These are phyloP conservation scores for Colletotrichum eremochloae DNA, from an alignment of 2,329 filamentous ascomycete genomes.

Conservation along the genomic window DNA sequence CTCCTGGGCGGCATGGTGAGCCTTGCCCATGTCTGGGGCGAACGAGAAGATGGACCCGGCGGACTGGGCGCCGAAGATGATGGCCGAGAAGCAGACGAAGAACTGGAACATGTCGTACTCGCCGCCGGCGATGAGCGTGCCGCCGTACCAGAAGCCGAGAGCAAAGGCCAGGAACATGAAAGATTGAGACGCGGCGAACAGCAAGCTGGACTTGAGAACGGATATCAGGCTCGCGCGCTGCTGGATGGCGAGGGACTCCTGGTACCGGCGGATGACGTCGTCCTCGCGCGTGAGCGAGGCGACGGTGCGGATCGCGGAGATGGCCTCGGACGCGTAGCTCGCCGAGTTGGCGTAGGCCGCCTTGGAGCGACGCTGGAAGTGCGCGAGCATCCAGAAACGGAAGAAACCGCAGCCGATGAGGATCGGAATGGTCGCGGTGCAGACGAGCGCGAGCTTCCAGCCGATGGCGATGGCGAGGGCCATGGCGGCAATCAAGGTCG, in stretches of 20 bases:
- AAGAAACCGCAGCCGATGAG: slow-evolving; percentile 87
- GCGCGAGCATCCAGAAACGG: slow-evolving; percentile 85
- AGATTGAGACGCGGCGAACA: slow-evolving; percentile 89
- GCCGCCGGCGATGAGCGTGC: slow-evolving; percentile 75
- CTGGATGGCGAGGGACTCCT: slow-evolving; percentile 74
- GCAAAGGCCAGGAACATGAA: slow-evolving; percentile 87
- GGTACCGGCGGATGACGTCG: slow-evolving; percentile 83
- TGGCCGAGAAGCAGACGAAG: slow-evolving; percentile 88
- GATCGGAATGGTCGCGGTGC: slow-evolving; percentile 82
- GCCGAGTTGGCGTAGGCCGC: slow-evolving; percentile 84
- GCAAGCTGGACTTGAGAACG: slow-evolving; percentile 79
- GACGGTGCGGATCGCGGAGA: slow-evolving; percentile 93
- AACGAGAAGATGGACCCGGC: slow-evolving; percentile 92
- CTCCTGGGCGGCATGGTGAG: slow-evolving; percentile 83
- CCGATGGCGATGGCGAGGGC: slow-evolving; percentile 79
- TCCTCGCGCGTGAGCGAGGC: slow-evolving; percentile 89
- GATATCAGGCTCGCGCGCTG: slow-evolving; percentile 77
- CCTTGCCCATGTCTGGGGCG: slow-evolving; percentile 93
- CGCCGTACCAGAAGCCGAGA: slow-evolving; percentile 94
- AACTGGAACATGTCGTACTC: slow-evolving; percentile 89
- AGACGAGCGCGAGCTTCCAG: slow-evolving; percentile 91
- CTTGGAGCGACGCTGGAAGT: slow-evolving; percentile 85
- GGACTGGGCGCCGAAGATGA: slow-evolving; percentile 93
- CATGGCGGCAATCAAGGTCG: slow-evolving; percentile 83
- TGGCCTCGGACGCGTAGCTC: slow-evolving; percentile 91